Evolutionary conservation across 2,329 filamentous ascomycete species (phyloP), one percentile per base, ranked within the genome.

Genomic region (Fusarium luffae): DNA sequence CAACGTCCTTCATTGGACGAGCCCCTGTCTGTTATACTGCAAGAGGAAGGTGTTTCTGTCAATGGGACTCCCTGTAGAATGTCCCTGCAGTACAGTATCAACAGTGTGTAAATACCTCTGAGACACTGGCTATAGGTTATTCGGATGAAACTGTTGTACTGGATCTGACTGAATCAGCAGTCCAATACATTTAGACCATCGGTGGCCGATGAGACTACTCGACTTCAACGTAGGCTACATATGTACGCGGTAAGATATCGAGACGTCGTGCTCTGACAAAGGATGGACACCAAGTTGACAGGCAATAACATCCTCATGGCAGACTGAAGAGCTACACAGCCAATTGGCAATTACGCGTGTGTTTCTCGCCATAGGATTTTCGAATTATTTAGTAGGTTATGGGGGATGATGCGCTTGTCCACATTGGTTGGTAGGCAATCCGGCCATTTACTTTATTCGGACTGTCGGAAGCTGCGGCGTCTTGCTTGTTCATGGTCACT

Each of bases 31-130:
- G 16, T 0, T 13, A 19, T 50, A 10, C 48, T 25, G 21, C 11
- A 50, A 50, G 48, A 37, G 48, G 48, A 50, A 50, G 48, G 48
- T 50, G 48, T 50, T n/a, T 23, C 30, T 50, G 48, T 50, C 30
- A 16, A 50, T 25, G 13, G 14, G 30, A 25, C 3, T 50, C 47
- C 47, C 19, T 34, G 47, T 9, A 50, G 11, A 27, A 27, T 11
- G 10, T 27, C 27, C 47, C 11, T 34, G 47, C 14, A 50, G 16
- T 37, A 37, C 47, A 21, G n/a, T 21, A 48, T 19, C 25, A 30
- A 28, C 7, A 19, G 25, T 19, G 18, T 6, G 34, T 7, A 1
- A n/a, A 12, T 12, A 7, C 0, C 10, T 19, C 14, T 50, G 11
- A 19, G 16, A 37, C 30, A 50, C 47, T 14, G 47, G 1, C 16